phyloP scores from a whole-genome alignment of 495 filamentous ascomycete species.

The Rhypophila decipiens region DNA sequence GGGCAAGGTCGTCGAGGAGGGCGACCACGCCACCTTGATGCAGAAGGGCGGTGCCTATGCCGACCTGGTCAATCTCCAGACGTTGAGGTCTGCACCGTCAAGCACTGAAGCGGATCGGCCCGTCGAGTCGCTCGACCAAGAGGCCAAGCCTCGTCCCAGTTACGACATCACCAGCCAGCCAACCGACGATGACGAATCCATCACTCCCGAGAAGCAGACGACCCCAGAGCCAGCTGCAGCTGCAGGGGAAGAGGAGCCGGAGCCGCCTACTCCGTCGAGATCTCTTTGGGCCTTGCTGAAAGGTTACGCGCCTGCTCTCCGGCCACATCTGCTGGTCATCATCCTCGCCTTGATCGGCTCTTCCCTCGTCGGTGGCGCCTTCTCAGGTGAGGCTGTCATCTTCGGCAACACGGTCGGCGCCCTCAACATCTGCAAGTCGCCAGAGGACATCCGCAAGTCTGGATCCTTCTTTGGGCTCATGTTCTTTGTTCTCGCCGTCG shows the following conservation, averaged over 20 bases:
- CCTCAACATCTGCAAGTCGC: conserved; percentile 22
- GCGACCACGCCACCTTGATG: conserved; percentile 62
- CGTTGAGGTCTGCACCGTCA: conserved; percentile 25
- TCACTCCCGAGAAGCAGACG: conserved; percentile 29
- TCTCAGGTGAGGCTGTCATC: conserved; percentile 23
- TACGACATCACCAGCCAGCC: conserved; percentile 5
- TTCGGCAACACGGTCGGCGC: conserved; percentile 19
- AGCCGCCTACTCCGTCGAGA: conserved; percentile 17
- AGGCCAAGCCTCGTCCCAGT: conserved; percentile 1
- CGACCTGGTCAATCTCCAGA: conserved; percentile 44
- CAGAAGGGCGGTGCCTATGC: conserved; percentile 44
- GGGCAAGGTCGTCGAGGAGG: conserved; percentile 73
- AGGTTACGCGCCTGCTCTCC: background rate
- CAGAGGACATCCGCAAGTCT: conserved; percentile 45
- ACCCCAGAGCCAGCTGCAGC: too few species aligned
- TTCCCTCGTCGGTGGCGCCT: conserved; percentile 11
- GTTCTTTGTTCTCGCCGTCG: conserved; percentile 81
- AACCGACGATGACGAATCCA: conserved; percentile 18
- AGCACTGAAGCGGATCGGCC: too few species aligned
- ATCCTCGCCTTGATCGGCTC: conserved; percentile 7
- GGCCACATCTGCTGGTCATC: conserved; percentile 7
- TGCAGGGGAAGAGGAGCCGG: conserved; percentile 15
- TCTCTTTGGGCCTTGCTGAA: too few species aligned
- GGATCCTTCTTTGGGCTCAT: conserved; percentile 80
- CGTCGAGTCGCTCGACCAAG: too few species aligned